Conservation (phyloP, 768 basidiomycete species). For the Tylopilus balloui region DNA sequence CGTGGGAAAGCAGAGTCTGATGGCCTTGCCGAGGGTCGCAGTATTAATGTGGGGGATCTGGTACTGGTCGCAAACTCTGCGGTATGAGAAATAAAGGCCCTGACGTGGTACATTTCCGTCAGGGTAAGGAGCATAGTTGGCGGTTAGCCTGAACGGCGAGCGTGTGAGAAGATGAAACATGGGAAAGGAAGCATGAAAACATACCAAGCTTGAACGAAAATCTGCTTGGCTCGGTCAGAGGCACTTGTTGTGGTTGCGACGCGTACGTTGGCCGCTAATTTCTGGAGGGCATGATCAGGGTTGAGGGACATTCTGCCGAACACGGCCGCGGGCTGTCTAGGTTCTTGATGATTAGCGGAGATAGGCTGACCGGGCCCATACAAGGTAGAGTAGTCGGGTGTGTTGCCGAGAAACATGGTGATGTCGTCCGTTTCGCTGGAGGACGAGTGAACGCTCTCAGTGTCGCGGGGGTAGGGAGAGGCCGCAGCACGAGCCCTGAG, state of each 20-base stretch:
- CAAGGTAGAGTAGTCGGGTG: slow-evolving; percentile 65
- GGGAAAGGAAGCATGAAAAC: slow-evolving; percentile 30
- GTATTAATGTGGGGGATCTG: slow-evolving; percentile 94
- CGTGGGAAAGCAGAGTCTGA: slow-evolving; percentile 87
- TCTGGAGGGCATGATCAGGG: slow-evolving; percentile 77
- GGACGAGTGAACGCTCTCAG: slow-evolving; percentile 82
- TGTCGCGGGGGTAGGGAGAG: slow-evolving; percentile 82
- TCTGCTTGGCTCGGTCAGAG: slow-evolving; percentile 87
- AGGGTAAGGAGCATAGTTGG: slow-evolving; percentile 86
- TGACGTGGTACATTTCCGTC: slow-evolving; percentile 93
- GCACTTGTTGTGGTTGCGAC: slow-evolving; percentile 88
- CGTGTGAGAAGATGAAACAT: slow-evolving; percentile 17
- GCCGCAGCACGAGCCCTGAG: slow-evolving; percentile 76
- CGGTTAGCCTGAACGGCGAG: slow-evolving; percentile 64
- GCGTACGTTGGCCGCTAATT: slow-evolving; percentile 81
- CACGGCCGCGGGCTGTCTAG: slow-evolving; percentile 62
- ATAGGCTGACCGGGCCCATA: slow-evolving; percentile 44
- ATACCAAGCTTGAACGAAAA: slow-evolving; percentile 90
- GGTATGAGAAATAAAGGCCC: slow-evolving; percentile 91
- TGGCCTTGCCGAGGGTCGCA: slow-evolving; percentile 92
- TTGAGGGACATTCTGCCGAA: slow-evolving; percentile 75
- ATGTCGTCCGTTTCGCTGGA: slow-evolving; percentile 88
- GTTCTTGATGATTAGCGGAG: slow-evolving; percentile 38
- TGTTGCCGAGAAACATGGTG: slow-evolving; percentile 63
- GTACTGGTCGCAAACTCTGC: slow-evolving; percentile 87